Evolutionary conservation across 331 rosid species (phyloP), one percentile per base, ranked within the genome.

Genomic region (Stylosanthes scabra): DNA sequence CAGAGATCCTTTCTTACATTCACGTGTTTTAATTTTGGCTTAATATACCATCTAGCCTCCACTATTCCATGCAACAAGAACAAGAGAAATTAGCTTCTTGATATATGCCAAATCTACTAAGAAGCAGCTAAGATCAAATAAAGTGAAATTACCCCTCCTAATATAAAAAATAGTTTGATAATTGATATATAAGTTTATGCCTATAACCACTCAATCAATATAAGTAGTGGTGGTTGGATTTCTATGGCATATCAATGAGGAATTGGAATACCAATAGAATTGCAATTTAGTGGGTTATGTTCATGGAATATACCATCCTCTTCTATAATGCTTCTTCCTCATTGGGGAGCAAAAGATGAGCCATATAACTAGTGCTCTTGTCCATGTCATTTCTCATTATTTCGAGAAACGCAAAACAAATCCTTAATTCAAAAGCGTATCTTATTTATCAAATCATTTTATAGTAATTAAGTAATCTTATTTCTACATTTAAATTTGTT

Each of bases 271-370:
- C 84, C 84, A 80, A 73, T 83, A 44, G 70, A 67, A 28, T 63
- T 29, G 15, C 49, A 56, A 39, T 57, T 80, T 62, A 80, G 84
- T 83, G 87, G 82, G 65, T 78, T 40, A 44, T 13, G 76, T 13
- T 52, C 15, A 1, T 59, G 63, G 72, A 70, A 69, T 76, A 56
- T 64, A 61, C 66, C 79, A 44, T 54, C 57, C 27, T 54, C 28
- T 11, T 25, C 4, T 51, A 71, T 56, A 66, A 67, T 75, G 81
- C 82, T 72, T 57, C 64, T 14, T 67, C 72, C 39, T 75, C 47
- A 68, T 72, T 83, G 71, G 74, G 63, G 41, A n/a, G 46, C 80
- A 72, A 66, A 68, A 62, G 71, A 83, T 67, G 50, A 76, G 4
- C 71, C 77, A 67, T 45, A 62, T 45, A 20, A 54, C 6, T 51